A percentile compares a stretch with the other conserved stretches of the same genome.
These are phyloP conservation scores for Zopfochytrium polystomum DNA, from an alignment of 371 early-diverging fungal species.

Conservation along the genomic window DNA sequence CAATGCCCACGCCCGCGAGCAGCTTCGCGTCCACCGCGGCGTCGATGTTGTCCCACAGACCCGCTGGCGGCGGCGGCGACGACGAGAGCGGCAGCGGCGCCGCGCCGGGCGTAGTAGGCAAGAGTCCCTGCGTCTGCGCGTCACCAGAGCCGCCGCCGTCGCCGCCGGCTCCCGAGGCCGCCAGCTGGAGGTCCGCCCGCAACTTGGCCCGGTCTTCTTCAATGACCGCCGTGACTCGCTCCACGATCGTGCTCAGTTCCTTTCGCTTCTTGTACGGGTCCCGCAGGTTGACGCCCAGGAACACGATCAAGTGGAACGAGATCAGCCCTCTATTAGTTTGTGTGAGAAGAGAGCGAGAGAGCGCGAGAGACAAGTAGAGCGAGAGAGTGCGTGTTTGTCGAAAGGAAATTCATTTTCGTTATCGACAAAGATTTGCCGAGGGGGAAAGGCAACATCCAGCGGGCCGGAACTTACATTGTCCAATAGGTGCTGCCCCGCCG, in stretches of 20 bases:
- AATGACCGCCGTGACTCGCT: conserved; percentile 6
- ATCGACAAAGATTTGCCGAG: neutral
- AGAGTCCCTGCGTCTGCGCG: neutral
- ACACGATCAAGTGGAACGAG: conserved; percentile 38
- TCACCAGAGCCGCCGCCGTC: no score
- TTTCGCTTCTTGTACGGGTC: conserved; percentile 38
- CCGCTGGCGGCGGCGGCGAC: no score
- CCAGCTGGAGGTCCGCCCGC: no score
- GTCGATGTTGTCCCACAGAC: no score
- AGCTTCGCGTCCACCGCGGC: no score
- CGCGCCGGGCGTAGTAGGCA: neutral
- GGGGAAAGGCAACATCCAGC: no score
- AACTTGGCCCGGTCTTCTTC: neutral
- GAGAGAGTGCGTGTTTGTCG: no score
- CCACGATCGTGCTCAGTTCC: conserved; percentile 17
- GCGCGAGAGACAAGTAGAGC: no score
- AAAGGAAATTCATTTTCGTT: neutral
- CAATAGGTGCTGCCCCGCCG: conserved; percentile 74
- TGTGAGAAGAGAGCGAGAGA: no score
- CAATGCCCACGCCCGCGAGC: neutral
- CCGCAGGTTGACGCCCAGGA: conserved; percentile 34
- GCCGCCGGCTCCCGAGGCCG: no score
- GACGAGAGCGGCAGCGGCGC: no score
- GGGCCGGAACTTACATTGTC: conserved; percentile 37
- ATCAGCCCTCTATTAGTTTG: conserved; percentile 44